These are phyloP conservation scores for Phaeoacremonium minimum DNA, from an alignment of 2,329 filamentous ascomycete species.

Conservation along the genomic window DNA sequence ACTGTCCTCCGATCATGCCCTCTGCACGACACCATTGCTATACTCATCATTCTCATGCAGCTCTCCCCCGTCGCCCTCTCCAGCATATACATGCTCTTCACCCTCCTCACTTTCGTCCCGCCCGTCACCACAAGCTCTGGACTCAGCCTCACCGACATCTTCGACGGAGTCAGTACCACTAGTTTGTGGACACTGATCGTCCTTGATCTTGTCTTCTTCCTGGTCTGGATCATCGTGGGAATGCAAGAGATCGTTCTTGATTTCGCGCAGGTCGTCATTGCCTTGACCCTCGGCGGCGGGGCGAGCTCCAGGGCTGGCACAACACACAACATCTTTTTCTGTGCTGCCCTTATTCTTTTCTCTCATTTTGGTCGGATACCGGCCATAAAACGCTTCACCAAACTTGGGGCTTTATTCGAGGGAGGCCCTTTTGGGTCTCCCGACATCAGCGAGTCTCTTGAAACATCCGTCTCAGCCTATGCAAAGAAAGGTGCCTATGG, in stretches of 20 bases:
- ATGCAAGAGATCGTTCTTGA: conserved; percentile 86
- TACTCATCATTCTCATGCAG: conserved; percentile 92
- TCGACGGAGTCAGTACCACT: conserved; percentile 82
- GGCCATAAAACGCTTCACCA: conserved; percentile 43
- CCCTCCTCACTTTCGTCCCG: conserved; percentile 86
- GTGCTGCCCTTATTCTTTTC: conserved; percentile 61
- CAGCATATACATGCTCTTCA: conserved; percentile 87
- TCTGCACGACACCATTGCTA: conserved; percentile 91
- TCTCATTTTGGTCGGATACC: conserved; percentile 43
- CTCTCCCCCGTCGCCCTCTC: conserved; percentile 85
- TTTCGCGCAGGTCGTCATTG: conserved; percentile 88
- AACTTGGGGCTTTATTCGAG: conserved; percentile 21
- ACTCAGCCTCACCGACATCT: conserved; percentile 83
- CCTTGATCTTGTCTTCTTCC: conserved; percentile 77
- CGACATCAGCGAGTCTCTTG: conserved; percentile 43
- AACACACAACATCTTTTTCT: conserved; percentile 67
- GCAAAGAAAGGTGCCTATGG: conserved; percentile 57
- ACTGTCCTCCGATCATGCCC: conserved; percentile 89
- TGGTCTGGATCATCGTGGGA: conserved; percentile 82
- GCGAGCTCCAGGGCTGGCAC: conserved; percentile 64
- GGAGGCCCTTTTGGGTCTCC: conserved; percentile 27
- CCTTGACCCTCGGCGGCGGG: conserved; percentile 82
- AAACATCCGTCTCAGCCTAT: conserved; percentile 38
- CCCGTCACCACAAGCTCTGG: conserved; percentile 74
- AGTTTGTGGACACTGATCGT: conserved; percentile 80